phyloP scores from a whole-genome alignment of 108 stramenopile species.

The Pseudonitzschia multistriata region DNA sequence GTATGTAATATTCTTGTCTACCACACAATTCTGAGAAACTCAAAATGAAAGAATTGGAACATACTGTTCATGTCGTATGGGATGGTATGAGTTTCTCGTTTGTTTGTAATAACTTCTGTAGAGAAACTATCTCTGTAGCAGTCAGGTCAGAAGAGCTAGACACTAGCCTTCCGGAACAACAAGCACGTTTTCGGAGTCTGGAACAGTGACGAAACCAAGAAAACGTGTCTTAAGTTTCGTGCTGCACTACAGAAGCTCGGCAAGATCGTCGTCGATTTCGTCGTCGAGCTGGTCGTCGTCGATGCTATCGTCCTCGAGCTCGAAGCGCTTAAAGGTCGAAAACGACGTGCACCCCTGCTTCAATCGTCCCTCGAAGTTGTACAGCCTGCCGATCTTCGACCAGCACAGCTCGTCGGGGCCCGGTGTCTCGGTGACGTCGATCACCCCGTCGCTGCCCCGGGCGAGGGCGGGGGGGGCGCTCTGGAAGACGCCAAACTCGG shows the following conservation, averaged over 20 bases:
- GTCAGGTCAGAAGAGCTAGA: no score
- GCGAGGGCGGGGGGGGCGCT: background rate
- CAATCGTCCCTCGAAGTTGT: slow-evolving; percentile 46
- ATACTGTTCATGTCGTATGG: no score
- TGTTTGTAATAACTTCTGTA: no score
- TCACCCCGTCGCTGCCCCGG: background rate
- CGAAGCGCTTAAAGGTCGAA: slow-evolving; percentile 47
- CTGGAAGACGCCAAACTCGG: slow-evolving; percentile 51
- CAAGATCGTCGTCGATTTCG: slow-evolving; percentile 2
- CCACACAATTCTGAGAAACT: no score
- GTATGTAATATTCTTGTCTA: no score
- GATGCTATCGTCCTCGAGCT: slow-evolving; percentile 18
- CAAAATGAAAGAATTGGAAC: no score
- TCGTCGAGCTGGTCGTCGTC: slow-evolving; percentile 5
- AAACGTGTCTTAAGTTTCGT: no score
- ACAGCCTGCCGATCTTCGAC: slow-evolving; percentile 41
- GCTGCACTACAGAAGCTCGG: background rate
- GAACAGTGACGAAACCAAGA: no score
- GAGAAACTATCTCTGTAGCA: no score
- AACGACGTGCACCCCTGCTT: slow-evolving; percentile 52
- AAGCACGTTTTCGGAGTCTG: no score
- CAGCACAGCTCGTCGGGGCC: slow-evolving; percentile 26
- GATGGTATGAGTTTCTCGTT: no score
- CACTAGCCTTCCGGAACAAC: no score
- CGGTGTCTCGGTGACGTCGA: background rate